Evolutionary conservation across 2,329 filamentous ascomycete genomes (phyloP), one percentile per base, ranked within the genome.

Genomic region (Metarhizium anisopliae): DNA sequence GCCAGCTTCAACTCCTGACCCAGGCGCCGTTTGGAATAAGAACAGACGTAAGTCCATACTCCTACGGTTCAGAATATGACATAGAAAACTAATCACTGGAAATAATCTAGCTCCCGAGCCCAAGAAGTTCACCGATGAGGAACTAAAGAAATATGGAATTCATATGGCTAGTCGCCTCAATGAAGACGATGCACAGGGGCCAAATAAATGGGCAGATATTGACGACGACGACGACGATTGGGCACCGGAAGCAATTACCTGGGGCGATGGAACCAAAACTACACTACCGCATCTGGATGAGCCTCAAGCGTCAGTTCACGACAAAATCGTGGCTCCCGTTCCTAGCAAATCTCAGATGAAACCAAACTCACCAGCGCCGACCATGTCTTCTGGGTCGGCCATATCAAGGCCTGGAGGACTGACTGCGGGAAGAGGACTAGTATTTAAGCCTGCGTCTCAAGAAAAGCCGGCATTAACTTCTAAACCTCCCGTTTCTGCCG

Each of bases 201-300:
- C 91, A 63, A 84, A 86, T 36, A 93, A 92, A 68, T 95, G 90
- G 90, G 90, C 89, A 29, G 90, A 95, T 66, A 92, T 93, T 58
- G 90, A 94, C 59, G 90, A 94, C 56, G 89, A 94, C 60, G 88
- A 92, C 64, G 90, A 94, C 42, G 89, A 93, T 65, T 93, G 89
- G 87, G 87, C 85, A 14, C 89, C 89, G 2, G 89, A 94, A 60
- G 84, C 87, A 53, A 90, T 94, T 61, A 89, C 89, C 57, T 95
- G 90, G 90, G 89, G 88, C 66, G 90, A 95, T 69, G 89, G 89
- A 54, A 94, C 89, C 51, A 93, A 93, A 70, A 87, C 87, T 38
- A 89, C 85, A 6, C 76, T 92, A 16, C 83, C 86, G 16, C 80
- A 84, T 59, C 74, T 78, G 52, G 83, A 86, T 43, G 82, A 85